These are phyloP conservation scores for Phlebiopsis flavidoalba DNA, from an alignment of 768 basidiomycete genomes.

Conservation along the genomic window DNA sequence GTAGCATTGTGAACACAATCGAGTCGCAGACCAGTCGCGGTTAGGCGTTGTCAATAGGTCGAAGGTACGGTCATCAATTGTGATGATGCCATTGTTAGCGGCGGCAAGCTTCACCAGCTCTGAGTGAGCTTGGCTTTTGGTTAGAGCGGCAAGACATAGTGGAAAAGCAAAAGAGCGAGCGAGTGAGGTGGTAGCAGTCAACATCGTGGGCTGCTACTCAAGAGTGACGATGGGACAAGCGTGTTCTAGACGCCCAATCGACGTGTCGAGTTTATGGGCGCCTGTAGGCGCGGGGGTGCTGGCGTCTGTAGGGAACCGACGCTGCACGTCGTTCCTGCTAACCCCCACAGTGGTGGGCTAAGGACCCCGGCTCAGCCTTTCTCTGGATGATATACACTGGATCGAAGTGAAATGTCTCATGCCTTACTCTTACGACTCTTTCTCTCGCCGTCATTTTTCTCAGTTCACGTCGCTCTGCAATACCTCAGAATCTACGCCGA, in stretches of 20 bases:
- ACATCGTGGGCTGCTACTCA: slow-evolving; percentile 18
- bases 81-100: slow-evolving; percentile 74
- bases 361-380: background rate
- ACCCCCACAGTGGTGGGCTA: background rate
- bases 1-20: slow-evolving; percentile 88
- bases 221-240: background rate
- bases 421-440: slow-evolving; percentile 87
- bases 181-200: slow-evolving; percentile 26
- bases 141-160: slow-evolving; percentile 23
- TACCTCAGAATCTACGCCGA: slow-evolving; percentile 80
- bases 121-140: slow-evolving; percentile 32
- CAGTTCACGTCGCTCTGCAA: slow-evolving; percentile 87
- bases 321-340: slow-evolving; percentile 1
- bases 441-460: slow-evolving; percentile 89
- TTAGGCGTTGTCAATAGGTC: slow-evolving; percentile 71
- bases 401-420: slow-evolving; percentile 50
- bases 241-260: background rate
- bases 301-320: slow-evolving; percentile 6
- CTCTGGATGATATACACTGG: slow-evolving; percentile 5
- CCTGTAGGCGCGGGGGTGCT: background rate
- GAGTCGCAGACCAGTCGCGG: slow-evolving; percentile 86
- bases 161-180: slow-evolving; percentile 29
- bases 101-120: slow-evolving; percentile 67
- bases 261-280: slow-evolving; percentile 6
- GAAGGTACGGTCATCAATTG: slow-evolving; percentile 69